Evolutionary conservation across 1,284 basidiomycete species (phyloP), one percentile per base, ranked within the genome.

Genomic region (Schizophyllum commune): DNA sequence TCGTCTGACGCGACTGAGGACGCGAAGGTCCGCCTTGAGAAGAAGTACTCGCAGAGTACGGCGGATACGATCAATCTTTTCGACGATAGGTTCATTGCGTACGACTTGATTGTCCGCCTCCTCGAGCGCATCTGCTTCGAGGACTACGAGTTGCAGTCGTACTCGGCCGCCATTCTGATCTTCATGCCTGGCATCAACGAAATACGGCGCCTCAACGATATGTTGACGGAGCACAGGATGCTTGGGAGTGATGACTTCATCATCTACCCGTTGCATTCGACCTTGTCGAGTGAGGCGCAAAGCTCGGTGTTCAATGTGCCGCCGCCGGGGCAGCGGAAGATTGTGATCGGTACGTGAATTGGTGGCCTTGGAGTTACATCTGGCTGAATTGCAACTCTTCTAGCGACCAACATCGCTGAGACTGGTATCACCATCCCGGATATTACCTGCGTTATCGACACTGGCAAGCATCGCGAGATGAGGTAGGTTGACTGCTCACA

Each of bases 341-440:
- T 98, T 68, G 96, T 98, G 47, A 90, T 97, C 55, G 90, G 92
- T 91, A 67, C 59, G 27, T 47, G 79, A 69, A 4, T 32, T 53
- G 17, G 56, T 47, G 13, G 13, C 57, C 56, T 19, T 61, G 13
- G 5, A 27, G 32, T 13, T 11, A n/a, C 7, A 20, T 55, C 51
- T 57, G n/a, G 57, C 57, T 64, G 54, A 69, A 51, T 57, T 32
- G 9, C 39, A 7, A 54, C 13, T 53, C 61, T 55, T 58, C 19
- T 61, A 89, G 87, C 88, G 5, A 91, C 86, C 5, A 92, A 91
- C 68, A 89, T 92, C 66, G 87, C 92, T 32, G 94, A 97, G 72
- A 97, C 94, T 15, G 96, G 96, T 72, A 92, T 99, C 63, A 99
- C 96, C 0, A 98, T 99, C 62, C 96, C 96, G 4, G 97, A 99